Base-by-base conservation (phyloP, 202 grass and related monocot species). In the Zizania palustris region DNA sequence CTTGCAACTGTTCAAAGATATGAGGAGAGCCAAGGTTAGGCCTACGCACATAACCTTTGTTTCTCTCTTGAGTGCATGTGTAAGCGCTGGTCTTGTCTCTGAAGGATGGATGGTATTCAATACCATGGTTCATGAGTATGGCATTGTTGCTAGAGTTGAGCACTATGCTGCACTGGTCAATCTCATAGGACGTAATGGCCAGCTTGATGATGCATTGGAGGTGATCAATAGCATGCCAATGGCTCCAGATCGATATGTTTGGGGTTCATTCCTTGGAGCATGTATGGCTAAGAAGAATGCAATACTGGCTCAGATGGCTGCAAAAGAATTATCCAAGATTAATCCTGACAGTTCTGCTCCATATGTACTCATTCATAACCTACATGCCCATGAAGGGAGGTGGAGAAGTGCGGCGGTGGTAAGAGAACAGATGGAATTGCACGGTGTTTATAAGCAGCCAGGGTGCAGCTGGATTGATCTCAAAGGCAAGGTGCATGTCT, bases 391-490 rank as follows among this genome's bases (percentile, higher is more conserved):
- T 59, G 89, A 92, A 42, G 86, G 86, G 39, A 87, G 75, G 36
- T 96, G 85, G 92, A 80, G 67, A 83, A 87, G 75, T 87, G 92
- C 92, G 22, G 80, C 71, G 67, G 65, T 73, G 67, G 68, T 87
- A 56, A 85, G 92, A 69, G 77, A 81, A 83, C 72, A 81, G 39
- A 96, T 96, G 92, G 86, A 96, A 69, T 58, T 67, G 36, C 67
- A 77, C 48, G 83, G 84, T n/a, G 72, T 96, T 83, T 39, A 92
- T 36, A 96, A 96, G 68, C 86, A 89, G 42, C 71, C 81, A 40
- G 92, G 92, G 7, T 91, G 83, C 67, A 96, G 89, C 38, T 89
- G 92, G 92, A 96, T 96, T 80, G 92, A 96, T 80, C 43, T 89
- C 60, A 71, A 80, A 2, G 60, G 87, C 72, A 77, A 74, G 67